A percentile compares a stretch with the other conserved stretches of the same genome.
These are phyloP conservation scores for Trypanosoma brucei DNA, from an alignment of 208 protist species.

Conservation along the genomic window DNA sequence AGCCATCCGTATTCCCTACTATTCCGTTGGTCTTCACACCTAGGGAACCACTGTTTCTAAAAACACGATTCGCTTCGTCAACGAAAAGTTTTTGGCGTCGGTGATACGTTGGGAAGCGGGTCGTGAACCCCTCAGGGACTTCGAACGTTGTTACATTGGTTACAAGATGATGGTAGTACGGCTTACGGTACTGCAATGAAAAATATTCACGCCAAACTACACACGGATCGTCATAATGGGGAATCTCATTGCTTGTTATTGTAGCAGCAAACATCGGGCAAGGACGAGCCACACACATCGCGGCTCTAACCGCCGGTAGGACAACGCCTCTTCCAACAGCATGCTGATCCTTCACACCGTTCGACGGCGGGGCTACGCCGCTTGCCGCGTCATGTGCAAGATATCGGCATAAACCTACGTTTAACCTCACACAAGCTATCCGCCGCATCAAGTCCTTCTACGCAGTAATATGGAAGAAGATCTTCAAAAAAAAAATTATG, in stretches of 20 bases:
- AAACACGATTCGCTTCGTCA: constrained; percentile 46
- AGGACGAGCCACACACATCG: constrained; percentile 38
- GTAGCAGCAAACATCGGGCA: constrained; percentile 51
- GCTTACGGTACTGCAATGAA: constrained; percentile 42
- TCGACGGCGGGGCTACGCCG: no score
- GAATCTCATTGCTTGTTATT: constrained; percentile 25
- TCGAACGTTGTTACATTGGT: constrained; percentile 56
- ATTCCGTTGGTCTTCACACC: neutral
- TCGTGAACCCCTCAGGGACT: constrained; percentile 74
- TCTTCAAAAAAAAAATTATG: constrained; percentile 1
- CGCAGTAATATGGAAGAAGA: neutral
- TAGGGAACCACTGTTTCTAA: constrained; percentile 2
- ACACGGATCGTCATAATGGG: constrained; percentile 43
- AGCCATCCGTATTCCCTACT: no score
- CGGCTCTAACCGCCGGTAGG: constrained; percentile 55
- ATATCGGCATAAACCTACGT: neutral
- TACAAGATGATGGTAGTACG: constrained; percentile 75
- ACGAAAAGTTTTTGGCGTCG: constrained; percentile 35
- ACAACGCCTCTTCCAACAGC: neutral
- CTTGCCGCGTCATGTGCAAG: no score
- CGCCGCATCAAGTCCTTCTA: neutral
- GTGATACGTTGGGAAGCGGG: constrained; percentile 64
- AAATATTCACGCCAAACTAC: constrained; percentile 75
- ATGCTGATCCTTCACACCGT: no score
- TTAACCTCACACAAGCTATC: neutral